These are phyloP conservation scores for Suhomyces emberorum DNA, from an alignment of 805 yeast species.

Conservation along the genomic window DNA sequence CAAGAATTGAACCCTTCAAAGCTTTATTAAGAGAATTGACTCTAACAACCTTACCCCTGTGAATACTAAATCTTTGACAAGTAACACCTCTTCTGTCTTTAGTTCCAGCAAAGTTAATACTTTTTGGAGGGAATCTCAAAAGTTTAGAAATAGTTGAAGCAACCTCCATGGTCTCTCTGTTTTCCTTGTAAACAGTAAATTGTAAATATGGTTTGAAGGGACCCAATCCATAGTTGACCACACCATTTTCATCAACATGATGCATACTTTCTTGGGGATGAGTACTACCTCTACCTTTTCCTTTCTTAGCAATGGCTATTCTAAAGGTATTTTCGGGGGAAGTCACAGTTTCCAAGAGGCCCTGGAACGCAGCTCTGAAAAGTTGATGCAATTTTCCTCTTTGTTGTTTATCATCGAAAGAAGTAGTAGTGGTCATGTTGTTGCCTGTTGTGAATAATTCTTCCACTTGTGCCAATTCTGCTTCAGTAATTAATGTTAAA, in stretches of 20 bases:
- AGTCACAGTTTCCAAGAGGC: conserved; percentile 77
- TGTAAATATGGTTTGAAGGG: conserved; percentile 65
- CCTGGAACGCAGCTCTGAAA: conserved; percentile 67
- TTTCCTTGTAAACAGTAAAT: conserved; percentile 84
- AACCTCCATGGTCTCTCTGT: conserved; percentile 96
- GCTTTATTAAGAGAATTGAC: conserved; percentile 73
- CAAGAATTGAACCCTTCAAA: conserved; percentile 73
- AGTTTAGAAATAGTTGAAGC: conserved; percentile 71
- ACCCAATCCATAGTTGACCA: conserved; percentile 71
- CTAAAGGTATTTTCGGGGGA: conserved; percentile 63
- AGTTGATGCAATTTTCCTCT: conserved; percentile 80
- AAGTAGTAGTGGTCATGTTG: conserved; percentile 53
- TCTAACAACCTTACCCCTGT: conserved; percentile 68
- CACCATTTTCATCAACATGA: conserved; percentile 47
- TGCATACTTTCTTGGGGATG: conserved; percentile 36
- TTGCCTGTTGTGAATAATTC: conserved; percentile 53
- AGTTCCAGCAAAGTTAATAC: conserved; percentile 86
- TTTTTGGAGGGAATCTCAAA: conserved; percentile 67
- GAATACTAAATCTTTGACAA: conserved; percentile 73
- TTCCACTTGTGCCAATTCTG: conserved; percentile 55
- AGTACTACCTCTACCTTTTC: conserved; percentile 33
- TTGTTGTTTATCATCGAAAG: conserved; percentile 62
- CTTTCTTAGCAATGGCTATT: conserved; percentile 50
- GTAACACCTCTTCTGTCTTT: conserved; percentile 96
- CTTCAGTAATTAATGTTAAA: conserved; percentile 54